Evolutionary conservation across 768 basidiomycete genomes (phyloP), one percentile per base, ranked within the genome.

Genomic region (Terana coerulea): DNA sequence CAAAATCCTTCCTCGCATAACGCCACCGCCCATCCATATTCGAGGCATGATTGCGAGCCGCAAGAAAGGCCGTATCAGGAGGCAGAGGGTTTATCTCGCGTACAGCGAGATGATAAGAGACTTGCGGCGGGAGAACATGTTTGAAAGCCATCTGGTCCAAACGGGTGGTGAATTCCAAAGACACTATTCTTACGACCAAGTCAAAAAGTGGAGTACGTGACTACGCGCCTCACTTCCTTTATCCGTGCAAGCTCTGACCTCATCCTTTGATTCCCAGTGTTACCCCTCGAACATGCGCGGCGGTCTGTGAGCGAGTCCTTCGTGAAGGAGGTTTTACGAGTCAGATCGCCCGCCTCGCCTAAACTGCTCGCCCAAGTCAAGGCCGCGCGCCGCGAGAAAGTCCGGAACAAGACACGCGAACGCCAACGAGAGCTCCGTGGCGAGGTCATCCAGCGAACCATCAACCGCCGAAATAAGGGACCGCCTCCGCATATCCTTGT

Each of bases 1-100:
- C 62, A 73, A 69, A 0, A 89, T 91, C 1, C 76, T 97, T 12
- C 91, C 91, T 0, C 81, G 89, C 0, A 70, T 97, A 58, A 81
- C 77, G 34, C 91, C 89, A 0, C 91, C 95, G 55, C 94, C 95
- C 0, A 59, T 69, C 4, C 72, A 76, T n/a, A 78, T 93, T 39
- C 75, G 79, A 1, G 76, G 79, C 64, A 90, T 93, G 72, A 88
- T 95, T 29, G 63, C 69, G 35, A 67, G 69, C 14, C 71, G 85
- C 1, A 69, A 75, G 14, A 54, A 61, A 8, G 68, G 69, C 3
- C 69, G 76, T 1, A 80, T 73, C 30, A 76, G 88, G 4, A 56
- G 74, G n/a, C 67, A 59, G 25, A 66, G 64, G 44, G 63, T 66
- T 8, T 63, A 42, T 11, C 19, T 21, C 30, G 26, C 45, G 1